These are phyloP conservation scores for Santalum album DNA, from an alignment of 164 flowering plant genomes.

Conservation along the genomic window DNA sequence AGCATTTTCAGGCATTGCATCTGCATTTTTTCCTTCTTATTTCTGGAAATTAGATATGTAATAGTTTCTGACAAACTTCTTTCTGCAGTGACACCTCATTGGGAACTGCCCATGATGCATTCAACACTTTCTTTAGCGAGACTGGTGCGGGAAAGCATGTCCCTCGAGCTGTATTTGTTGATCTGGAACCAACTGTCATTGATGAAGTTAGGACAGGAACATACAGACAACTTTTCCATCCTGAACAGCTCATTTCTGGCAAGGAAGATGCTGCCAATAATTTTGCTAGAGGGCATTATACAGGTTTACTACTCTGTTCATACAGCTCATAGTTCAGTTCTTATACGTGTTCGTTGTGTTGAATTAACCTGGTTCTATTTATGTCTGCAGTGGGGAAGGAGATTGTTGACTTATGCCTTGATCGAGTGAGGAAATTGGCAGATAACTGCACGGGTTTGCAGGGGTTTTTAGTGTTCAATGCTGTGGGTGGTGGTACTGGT, in stretches of 20 bases:
- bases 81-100: conserved; percentile 56
- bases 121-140: conserved; percentile 93
- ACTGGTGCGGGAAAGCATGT: conserved; percentile 92
- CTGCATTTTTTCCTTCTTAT: too few species aligned
- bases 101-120: conserved; percentile 74
- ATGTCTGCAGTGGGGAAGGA: conserved; percentile 71
- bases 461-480: conserved; percentile 85
- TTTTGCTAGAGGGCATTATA: conserved; percentile 91
- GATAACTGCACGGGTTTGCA: conserved; percentile 95
- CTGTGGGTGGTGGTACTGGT: conserved; percentile 97
- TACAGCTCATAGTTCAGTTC: background rate
- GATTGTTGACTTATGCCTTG: conserved; percentile 87
- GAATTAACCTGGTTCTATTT: conserved; percentile 10
- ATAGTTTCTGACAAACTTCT: background rate
- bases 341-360: too few species aligned
- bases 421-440: conserved; percentile 79
- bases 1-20: too few species aligned
- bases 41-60: background rate
- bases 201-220: conserved; percentile 83
- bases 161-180: conserved; percentile 86
- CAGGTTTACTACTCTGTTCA: conserved; percentile 33
- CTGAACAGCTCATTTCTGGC: conserved; percentile 90
- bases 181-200: conserved; percentile 89
- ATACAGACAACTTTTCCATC: conserved; percentile 89
- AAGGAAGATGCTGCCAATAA: conserved; percentile 96